Base-by-base conservation (phyloP, 2,329 filamentous ascomycete genomes). In the Exophiala aquamarina region DNA sequence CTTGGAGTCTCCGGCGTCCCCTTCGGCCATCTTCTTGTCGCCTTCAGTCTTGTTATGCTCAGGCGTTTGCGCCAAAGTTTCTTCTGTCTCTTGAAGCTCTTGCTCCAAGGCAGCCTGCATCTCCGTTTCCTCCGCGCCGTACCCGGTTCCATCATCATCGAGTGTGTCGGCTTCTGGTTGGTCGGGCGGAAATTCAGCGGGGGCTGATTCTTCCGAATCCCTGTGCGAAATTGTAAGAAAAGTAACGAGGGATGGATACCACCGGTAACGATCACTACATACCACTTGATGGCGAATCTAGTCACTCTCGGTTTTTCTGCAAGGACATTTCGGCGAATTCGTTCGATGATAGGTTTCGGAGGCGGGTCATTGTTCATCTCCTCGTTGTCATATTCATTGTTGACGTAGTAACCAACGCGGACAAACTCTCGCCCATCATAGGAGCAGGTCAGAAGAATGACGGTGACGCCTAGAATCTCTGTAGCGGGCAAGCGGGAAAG, bases 241-340 rank as follows among this genome's bases (percentile, higher is more conserved):
- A 19, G 3, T 10, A 15, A 10, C 19, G n/a, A 18, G 41, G 11
- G 11, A 11, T 39, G 20, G 34, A 21, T 21, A 13, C 20, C 20
- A 15, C 21, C 14, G 8, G 9, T 28, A 20, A 9, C 8, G 32
- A n/a, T n/a, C n/a, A n/a, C 13, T 20, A 38, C 81, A 49, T 79
- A 95, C 93, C 93, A 98, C 74, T 98, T 98, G 73, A 98, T 98
- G 35, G 91, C 90, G 65, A 98, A 98, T 56, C 93, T 84, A 21
- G 93, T 98, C 41, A 98, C 93, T 70, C 93, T 83, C 10, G 93
- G 93, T 81, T 98, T 98, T 73, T 97, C 92, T 3, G 91, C 90
- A 29, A 98, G 81, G 41, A 98, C 88, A 65, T 94, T 96, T 60
- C 94, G 86, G 58, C 83, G 82, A 55, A 98, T 89, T 63, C 90